Conservation (phyloP, 192 early-diverging fungal genomes). For the Backusella circina region DNA sequence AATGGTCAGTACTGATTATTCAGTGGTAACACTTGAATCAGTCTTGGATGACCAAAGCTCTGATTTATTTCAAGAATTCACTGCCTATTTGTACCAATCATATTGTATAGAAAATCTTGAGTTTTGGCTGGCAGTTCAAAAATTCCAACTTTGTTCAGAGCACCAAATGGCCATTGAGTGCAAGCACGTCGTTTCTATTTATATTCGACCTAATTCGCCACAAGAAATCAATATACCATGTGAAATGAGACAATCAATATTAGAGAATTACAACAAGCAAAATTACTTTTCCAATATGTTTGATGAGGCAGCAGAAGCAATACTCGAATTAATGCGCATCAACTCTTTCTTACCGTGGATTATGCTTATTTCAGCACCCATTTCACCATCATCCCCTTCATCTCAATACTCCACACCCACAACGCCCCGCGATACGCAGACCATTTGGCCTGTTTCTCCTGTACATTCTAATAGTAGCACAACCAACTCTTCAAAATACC, state of each 20-base stretch:
- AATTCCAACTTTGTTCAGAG: constrained; percentile 15
- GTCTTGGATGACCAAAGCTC: constrained; percentile 8
- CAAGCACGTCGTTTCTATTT: constrained; percentile 9
- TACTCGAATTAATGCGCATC: constrained; percentile 30
- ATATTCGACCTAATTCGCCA: constrained; percentile 22
- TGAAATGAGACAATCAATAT: constrained; percentile 26
- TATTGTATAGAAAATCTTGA: constrained; percentile 38
- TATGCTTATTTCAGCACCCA: neutral
- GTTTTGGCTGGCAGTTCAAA: constrained; percentile 34
- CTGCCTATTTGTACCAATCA: constrained; percentile 22
- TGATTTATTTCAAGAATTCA: constrained; percentile 9
- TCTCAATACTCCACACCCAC: neutral
- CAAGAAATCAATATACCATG: constrained; percentile 35
- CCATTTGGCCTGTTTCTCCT: neutral
- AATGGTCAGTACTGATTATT: neutral
- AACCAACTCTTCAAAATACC: neutral
- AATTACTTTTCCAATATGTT: constrained; percentile 19
- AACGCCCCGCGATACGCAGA: neutral
- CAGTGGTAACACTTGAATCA: constrained; percentile 3
- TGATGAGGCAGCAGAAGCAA: constrained; percentile 8
- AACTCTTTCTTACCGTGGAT: constrained; percentile 33
- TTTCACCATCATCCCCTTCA: neutral
- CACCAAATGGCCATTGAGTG: constrained; percentile 5
- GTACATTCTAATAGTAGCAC: neutral
- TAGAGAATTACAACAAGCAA: constrained; percentile 9